These are phyloP conservation scores for Cytospora piceae DNA, from an alignment of 2,329 filamentous ascomycete genomes.

Conservation along the genomic window DNA sequence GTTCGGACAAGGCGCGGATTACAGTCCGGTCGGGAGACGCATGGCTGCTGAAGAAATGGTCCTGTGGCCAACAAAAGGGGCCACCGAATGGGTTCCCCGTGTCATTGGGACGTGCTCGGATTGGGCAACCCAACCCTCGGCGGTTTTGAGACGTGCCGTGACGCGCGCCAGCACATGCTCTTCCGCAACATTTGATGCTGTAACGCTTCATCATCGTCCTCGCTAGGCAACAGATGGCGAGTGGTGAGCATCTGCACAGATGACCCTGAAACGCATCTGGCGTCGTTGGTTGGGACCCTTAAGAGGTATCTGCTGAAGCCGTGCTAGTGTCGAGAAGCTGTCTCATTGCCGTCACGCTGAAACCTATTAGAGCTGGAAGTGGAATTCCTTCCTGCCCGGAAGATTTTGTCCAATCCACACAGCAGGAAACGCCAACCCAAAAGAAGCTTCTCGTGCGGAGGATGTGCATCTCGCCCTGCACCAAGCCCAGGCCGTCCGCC, in stretches of 20 bases:
- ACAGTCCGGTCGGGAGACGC: neutral
- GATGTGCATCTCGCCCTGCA: neutral
- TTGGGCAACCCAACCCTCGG: conserved; percentile 3
- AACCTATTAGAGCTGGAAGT: too few relatives aligned
- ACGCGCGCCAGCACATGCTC: conserved; percentile 2
- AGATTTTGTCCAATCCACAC: too few relatives aligned
- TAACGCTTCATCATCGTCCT: neutral
- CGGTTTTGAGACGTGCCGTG: neutral
- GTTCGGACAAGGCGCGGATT: neutral
- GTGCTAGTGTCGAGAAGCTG: too few relatives aligned
- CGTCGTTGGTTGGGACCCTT: neutral
- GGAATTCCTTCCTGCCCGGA: neutral
- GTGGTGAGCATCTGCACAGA: conserved; percentile 10
- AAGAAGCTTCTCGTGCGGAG: neutral
- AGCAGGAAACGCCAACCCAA: neutral
- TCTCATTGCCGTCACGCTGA: too few relatives aligned
- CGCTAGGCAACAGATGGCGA: neutral
- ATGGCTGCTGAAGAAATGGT: neutral
- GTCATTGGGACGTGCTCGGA: neutral
- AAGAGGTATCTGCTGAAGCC: neutral
- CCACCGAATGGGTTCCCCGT: neutral
- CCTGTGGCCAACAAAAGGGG: neutral
- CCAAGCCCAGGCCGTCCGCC: too few relatives aligned
- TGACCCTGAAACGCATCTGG: conserved; percentile 5
- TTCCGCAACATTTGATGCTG: neutral